Evolutionary conservation across 2,329 filamentous ascomycete species (phyloP), one percentile per base, ranked within the genome.

Genomic region (Neocatenulostroma microsporum): DNA sequence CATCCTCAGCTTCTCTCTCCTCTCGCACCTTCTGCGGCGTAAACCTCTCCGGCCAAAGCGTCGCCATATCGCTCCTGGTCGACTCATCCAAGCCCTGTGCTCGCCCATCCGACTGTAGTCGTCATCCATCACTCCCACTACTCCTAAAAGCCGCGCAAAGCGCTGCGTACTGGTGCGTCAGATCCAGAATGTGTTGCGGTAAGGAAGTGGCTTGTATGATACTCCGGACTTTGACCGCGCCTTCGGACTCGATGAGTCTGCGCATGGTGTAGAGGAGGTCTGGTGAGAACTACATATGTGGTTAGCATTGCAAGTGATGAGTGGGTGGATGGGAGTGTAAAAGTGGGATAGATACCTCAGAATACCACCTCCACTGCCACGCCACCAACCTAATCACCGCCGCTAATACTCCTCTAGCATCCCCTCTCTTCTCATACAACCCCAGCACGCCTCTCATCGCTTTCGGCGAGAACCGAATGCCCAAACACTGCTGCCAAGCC

Each of bases 361-460:
- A 95, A 67, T 98, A 98, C 91, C 91, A 98, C 50, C 91, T 75
- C 65, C 95, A 98, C 66, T 98, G 91, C 91, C 91, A 98, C 10
- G 89, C 91, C 21, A 96, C 85, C 27, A 98, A 69, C 35, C 87
- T 73, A 48, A 98, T 95, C 40, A 95, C 71, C n/a, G 84, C 80
- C 19, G 80, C 82, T 5, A 96, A 74, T 39, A 81, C 85, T 42
- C 87, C 83, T 43, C 86, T 72, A 3, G 84, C 87, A 62, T 84
- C 85, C 53, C 82, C 84, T 40, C 74, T 73, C 56, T 76, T 76
- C 62, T 93, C 83, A 50, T 87, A 86, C 31, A 85, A 73, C 37
- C 78, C 80, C 34, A 96, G 67, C 38, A 96, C 80, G 3, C 91
- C 91, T 14, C 78, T 76, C 62, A 96, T 80, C 1, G 89, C 87